Percentiles rank a stretch among this genome's conserved stretches.
phyloP scores from a whole-genome alignment of 768 basidiomycete species.

The Mycena polygramma region DNA sequence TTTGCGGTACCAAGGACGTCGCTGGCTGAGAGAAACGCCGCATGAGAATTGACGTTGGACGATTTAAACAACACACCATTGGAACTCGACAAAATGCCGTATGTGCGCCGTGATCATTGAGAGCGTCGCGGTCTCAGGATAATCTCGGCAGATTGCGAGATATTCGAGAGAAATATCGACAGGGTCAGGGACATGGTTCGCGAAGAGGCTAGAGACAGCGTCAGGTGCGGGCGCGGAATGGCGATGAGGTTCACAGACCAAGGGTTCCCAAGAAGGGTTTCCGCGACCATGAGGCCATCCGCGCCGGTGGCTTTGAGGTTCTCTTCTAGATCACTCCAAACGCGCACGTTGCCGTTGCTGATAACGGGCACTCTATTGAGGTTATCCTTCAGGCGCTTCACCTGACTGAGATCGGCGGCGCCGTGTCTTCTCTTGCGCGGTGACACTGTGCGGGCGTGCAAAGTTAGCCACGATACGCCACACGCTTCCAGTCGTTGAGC shows the following conservation, averaged over 20 bases:
- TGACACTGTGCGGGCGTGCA: conserved; percentile 83
- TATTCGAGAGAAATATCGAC: conserved; percentile 79
- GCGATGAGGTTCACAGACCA: conserved; percentile 58
- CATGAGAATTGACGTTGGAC: conserved; percentile 19
- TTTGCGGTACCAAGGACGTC: conserved; percentile 68
- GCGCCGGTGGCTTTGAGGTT: conserved; percentile 72
- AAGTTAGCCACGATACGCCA: conserved; percentile 77
- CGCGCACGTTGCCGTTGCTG: conserved; percentile 85
- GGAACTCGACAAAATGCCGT: conserved; percentile 75
- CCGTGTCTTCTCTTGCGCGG: conserved; percentile 79
- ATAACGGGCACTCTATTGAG: conserved; percentile 68
- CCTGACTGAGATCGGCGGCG: conserved; percentile 73
- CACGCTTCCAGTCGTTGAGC: conserved; percentile 70
- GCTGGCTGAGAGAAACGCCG: conserved; percentile 48
- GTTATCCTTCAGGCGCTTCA: conserved; percentile 66
- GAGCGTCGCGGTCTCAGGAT: conserved; percentile 64
- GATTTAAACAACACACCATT: conserved; percentile 60
- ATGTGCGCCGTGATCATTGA: conserved; percentile 72
- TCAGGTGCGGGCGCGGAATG: conserved; percentile 2
- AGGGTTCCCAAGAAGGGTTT: conserved; percentile 81
- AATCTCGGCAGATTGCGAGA: conserved; percentile 67
- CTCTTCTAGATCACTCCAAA: conserved; percentile 64
- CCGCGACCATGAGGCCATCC: conserved; percentile 86
- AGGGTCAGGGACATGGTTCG: conserved; percentile 68
- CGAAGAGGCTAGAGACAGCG: conserved; percentile 64